These are phyloP conservation scores for Rhizoctonia solani DNA, from an alignment of 1,284 basidiomycete species.

Conservation along the genomic window DNA sequence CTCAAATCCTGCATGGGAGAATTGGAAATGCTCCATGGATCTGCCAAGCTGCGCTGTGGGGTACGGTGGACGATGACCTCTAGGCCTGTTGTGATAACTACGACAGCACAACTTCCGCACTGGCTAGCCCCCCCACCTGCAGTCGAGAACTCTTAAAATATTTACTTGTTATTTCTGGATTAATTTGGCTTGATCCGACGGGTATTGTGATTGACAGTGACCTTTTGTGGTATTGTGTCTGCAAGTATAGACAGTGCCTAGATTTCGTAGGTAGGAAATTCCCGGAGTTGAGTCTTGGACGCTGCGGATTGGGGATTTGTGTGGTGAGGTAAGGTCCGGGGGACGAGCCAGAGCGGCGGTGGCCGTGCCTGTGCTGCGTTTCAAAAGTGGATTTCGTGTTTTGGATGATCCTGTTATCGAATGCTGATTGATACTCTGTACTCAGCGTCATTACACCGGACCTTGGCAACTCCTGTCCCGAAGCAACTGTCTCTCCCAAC, in stretches of 20 bases:
- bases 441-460: constrained; percentile 28
- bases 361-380: too few species aligned
- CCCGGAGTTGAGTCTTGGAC: constrained; percentile 13
- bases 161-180: too few species aligned
- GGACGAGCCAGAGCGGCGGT: too few species aligned
- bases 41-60: neutral
- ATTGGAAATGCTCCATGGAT: constrained; percentile 21
- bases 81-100: neutral
- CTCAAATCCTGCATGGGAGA: neutral
- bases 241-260: too few species aligned
- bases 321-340: constrained; percentile 1
- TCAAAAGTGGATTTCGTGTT: too few species aligned
- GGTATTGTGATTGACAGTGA: too few species aligned
- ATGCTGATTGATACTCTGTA: constrained; percentile 22
- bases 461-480: constrained; percentile 29
- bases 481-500: constrained; percentile 16
- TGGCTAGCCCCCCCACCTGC: too few species aligned
- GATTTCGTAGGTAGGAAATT: too few species aligned
- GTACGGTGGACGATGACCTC: neutral
- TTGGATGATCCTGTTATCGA: constrained; percentile 28
- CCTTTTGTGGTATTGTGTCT: too few species aligned
- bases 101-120: too few species aligned
- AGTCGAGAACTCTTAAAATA: too few species aligned
- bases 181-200: too few species aligned
- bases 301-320: neutral